Evolutionary conservation across 1,139 yeast species (phyloP).

Genomic region (Nakaseomyces uthaithaninus): DNA sequence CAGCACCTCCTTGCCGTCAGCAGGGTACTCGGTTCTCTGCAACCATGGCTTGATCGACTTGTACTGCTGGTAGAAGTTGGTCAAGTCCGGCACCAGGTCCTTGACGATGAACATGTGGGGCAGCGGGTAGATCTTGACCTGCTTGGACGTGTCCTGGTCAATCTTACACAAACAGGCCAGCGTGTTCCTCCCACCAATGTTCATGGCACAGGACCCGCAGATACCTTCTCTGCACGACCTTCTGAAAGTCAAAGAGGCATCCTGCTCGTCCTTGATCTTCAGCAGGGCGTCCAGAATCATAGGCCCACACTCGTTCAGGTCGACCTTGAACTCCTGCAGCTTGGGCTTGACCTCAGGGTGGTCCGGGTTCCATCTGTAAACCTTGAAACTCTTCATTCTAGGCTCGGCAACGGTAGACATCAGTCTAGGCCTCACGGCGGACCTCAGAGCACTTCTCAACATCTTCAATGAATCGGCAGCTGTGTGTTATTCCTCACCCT

Average conservation of each 20-base stretch:
- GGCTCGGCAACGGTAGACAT: conserved; percentile 29
- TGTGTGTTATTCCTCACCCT: too few species aligned
- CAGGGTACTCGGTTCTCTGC: conserved; percentile 74
- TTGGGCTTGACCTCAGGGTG: conserved; percentile 88
- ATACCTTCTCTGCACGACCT: conserved; percentile 99
- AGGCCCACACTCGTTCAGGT: conserved; percentile 90
- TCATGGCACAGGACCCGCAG: conserved; percentile 99
- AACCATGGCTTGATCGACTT: conserved; percentile 95
- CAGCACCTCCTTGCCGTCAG: conserved; percentile 86
- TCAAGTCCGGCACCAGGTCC: conserved; percentile 95
- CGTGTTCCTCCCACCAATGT: conserved; percentile 95
- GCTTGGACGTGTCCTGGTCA: conserved; percentile 68
- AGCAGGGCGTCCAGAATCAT: conserved; percentile 94
- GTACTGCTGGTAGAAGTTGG: conserved; percentile 96
- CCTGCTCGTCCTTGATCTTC: conserved; percentile 94
- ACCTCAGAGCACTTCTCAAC: conserved; percentile 4
- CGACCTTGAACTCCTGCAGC: conserved; percentile 75
- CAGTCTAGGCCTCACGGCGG: conserved; percentile 1
- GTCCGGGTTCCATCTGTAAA: conserved; percentile 98
- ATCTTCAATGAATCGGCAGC: too few species aligned
- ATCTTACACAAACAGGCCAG: conserved; percentile 94
- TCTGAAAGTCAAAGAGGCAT: conserved; percentile 88
- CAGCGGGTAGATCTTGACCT: conserved; percentile 84
- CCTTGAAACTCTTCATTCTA: conserved; percentile 72
- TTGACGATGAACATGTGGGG: conserved; percentile 98